These are phyloP conservation scores for Apiotrichum gracile DNA, from an alignment of 1,284 basidiomycete species.

Conservation along the genomic window DNA sequence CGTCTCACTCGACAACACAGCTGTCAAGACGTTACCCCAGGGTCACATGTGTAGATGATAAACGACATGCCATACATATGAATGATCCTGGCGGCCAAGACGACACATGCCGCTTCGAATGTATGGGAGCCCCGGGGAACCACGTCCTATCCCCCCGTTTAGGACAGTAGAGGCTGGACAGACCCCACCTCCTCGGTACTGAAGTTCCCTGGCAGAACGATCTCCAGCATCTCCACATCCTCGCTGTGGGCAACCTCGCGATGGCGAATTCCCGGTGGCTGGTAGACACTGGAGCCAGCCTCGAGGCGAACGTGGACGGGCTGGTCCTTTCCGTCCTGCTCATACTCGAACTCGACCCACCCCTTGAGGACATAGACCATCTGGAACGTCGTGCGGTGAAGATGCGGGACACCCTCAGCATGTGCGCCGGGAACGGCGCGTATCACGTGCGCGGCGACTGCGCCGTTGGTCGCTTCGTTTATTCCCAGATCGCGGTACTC, in stretches of 20 bases:
- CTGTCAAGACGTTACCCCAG: no score
- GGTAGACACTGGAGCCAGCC: conserved; percentile 3
- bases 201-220: conserved; percentile 6
- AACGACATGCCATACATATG: no score
- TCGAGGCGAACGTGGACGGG: conserved; percentile 1
- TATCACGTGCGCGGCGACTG: conserved; percentile 5
- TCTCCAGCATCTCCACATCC: conserved; percentile 12
- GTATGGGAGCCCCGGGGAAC: no score
- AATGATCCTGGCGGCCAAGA: no score
- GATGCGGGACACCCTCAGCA: conserved; percentile 1
- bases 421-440: conserved; percentile 3
- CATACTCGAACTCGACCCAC: conserved; percentile 11
- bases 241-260: conserved; percentile 8
- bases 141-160: no score
- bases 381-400: conserved; percentile 5
- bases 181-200: conserved; percentile 1
- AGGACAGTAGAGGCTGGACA: background rate
- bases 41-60: no score
- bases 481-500: conserved; percentile 11
- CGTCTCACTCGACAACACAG: no score
- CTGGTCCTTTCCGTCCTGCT: background rate
- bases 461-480: conserved; percentile 1
- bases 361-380: conserved; percentile 9
- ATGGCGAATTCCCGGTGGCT: conserved; percentile 8
- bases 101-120: no score